phyloP scores from a whole-genome alignment of 257 asterid species.

The Euphrasia confusa region DNA sequence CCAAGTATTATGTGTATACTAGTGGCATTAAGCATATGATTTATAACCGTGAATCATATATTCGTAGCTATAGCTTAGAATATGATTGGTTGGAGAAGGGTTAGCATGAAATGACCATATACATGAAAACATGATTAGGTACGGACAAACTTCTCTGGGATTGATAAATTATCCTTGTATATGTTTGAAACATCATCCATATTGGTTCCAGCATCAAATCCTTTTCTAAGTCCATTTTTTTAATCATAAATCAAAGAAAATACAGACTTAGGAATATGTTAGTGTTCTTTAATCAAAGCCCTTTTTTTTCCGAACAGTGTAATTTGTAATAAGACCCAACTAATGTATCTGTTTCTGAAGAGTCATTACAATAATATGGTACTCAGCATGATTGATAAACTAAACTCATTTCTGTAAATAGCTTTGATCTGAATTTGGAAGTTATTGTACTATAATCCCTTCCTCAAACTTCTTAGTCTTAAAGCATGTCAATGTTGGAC shows the following conservation, averaged over 20 bases:
- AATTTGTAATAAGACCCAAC: background rate
- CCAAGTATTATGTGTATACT: background rate
- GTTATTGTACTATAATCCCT: background rate
- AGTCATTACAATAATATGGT: background rate
- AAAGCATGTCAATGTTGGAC: background rate
- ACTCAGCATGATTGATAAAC: slow-evolving; percentile 7
- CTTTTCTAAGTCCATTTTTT: background rate
- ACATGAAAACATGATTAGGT: slow-evolving; percentile 1
- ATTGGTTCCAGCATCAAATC: background rate
- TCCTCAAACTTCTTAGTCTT: background rate
- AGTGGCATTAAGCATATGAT: background rate
- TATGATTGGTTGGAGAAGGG: background rate
- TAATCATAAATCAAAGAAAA: background rate
- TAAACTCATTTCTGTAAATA: slow-evolving; percentile 5
- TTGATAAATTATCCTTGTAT: slow-evolving; percentile 7
- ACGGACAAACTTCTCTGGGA: background rate
- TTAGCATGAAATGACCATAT: background rate
- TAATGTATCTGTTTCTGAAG: background rate
- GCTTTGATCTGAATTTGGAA: slow-evolving; percentile 1
- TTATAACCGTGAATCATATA: background rate
- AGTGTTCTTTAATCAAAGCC: background rate
- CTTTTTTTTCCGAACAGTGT: background rate
- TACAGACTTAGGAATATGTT: background rate
- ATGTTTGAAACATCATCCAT: background rate
- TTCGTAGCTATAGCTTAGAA: background rate